A percentile compares a stretch with the other conserved stretches of the same genome.
These are phyloP conservation scores for Suillus subalutaceus DNA, from an alignment of 768 basidiomycete genomes.

Conservation along the genomic window DNA sequence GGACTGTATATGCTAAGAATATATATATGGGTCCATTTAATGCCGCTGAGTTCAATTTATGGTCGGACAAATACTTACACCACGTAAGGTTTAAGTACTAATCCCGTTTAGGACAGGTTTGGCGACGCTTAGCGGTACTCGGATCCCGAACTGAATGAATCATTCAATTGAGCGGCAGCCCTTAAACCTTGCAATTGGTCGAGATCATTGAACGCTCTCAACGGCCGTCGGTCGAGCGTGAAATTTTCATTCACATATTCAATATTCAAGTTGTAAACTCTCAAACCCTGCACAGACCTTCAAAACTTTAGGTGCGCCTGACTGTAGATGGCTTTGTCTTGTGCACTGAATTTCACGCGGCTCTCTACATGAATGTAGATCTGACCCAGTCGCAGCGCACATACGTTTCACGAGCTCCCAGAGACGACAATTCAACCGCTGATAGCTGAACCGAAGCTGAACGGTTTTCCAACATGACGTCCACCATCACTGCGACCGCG, in stretches of 20 bases:
- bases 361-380: not conserved
- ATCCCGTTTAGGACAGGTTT: too few species aligned
- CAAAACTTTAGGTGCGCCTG: not conserved
- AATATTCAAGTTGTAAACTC: not conserved
- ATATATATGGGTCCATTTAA: too few species aligned
- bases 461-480: not conserved
- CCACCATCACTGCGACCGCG: not conserved
- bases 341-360: not conserved
- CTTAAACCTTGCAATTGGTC: too few species aligned
- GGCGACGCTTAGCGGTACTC: too few species aligned
- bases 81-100: too few species aligned
- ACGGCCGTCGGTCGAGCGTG: not conserved
- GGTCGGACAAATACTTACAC: too few species aligned
- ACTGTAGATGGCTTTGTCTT: not conserved
- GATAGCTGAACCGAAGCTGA: not conserved
- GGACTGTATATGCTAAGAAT: too few species aligned
- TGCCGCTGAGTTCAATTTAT: too few species aligned
- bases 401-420: not conserved
- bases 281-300: not conserved
- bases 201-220: too few species aligned
- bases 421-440: not conserved
- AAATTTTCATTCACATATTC: not conserved
- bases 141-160: too few species aligned
- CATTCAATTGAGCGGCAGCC: too few species aligned
- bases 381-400: not conserved